Base-by-base conservation (phyloP, 148 eudicot genomes). In the Cornus florida region DNA sequence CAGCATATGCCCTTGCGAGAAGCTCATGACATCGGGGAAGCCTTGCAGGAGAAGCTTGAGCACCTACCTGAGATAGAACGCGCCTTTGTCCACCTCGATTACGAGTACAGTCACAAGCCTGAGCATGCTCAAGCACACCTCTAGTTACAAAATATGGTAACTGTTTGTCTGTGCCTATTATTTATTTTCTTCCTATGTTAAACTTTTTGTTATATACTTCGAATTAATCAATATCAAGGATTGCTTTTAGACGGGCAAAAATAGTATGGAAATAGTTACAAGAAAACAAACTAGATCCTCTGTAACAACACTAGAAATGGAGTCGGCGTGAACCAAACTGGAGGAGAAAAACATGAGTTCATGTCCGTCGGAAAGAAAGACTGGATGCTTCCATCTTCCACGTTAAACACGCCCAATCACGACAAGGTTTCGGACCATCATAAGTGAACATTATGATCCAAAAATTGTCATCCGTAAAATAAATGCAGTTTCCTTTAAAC, bases 81-180 rank as follows among this genome's bases (percentile, higher is more conserved):
- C 32, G 97, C 97, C 31, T 92, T 92, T 82, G 94, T 92, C 80
- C 94, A 92, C 77, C 92, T 90, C 3, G 97, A 92, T 81, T 90
- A 90, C 28, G 94, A 92, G 83, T 92, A 77, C 80, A 72, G 85
- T 75, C 97, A 90, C 81, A 90, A 89, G 79, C 97, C 93, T 0
- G 92, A 92, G 85, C 97, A 92, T 80, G 90, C 91, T 23, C 91
- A 86, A 79, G 85, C 92, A 11, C 82, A 79, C 57, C 78, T 57
- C 68, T 80, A 77, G 66, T 41, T 31, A 50, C 64, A n/a, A 23
- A n/a, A 17, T 9, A 57, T 11, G 32, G 62, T 16, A 10, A 57
- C 13, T 43, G 9, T 43, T 43, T 43, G 48, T 1, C 48, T 43
- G 9, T 43, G 48, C 48, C 48, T 7, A 4, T 39, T 39, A 39